A percentile compares a stretch with the other conserved stretches of the same genome.
These are phyloP conservation scores for Zygosaccharomyces sapae DNA, from an alignment of 1,139 yeast genomes.

Conservation along the genomic window DNA sequence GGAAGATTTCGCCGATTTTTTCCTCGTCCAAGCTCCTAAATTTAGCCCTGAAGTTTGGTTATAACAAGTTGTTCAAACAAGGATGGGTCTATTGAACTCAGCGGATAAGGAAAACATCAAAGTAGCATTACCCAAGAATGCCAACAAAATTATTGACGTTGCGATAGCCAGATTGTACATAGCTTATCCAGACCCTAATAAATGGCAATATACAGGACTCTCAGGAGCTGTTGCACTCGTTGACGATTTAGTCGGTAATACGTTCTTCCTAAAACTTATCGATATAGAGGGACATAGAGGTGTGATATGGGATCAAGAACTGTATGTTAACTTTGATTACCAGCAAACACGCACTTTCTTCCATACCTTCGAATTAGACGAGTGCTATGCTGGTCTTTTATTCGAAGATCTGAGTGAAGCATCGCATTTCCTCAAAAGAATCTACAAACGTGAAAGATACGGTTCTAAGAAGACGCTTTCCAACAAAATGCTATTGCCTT, in stretches of 20 bases:
- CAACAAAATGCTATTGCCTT: slow-evolving; percentile 86
- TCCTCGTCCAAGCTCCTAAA: neutral
- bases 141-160: slow-evolving; percentile 85
- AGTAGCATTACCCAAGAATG: slow-evolving; percentile 79
- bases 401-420: slow-evolving; percentile 92
- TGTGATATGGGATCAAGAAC: slow-evolving; percentile 94
- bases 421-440: slow-evolving; percentile 72
- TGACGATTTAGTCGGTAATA: slow-evolving; percentile 91
- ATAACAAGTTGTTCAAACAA: neutral
- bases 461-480: slow-evolving; percentile 81
- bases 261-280: slow-evolving; percentile 82
- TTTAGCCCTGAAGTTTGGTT: neutral
- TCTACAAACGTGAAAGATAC: slow-evolving; percentile 67
- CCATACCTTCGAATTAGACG: slow-evolving; percentile 91
- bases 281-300: slow-evolving; percentile 81
- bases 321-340: slow-evolving; percentile 81
- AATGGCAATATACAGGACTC: slow-evolving; percentile 86
- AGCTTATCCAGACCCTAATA: slow-evolving; percentile 76
- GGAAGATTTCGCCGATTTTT: neutral
- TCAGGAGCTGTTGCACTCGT: slow-evolving; percentile 83
- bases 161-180: slow-evolving; percentile 85
- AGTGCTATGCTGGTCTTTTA: slow-evolving; percentile 79
- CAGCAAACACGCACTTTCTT: slow-evolving; percentile 91
- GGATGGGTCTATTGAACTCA: slow-evolving; percentile 59
- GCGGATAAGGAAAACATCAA: slow-evolving; percentile 84